Conservation (phyloP, 2,329 filamentous ascomycete genomes). For the Lachnellula hyalina region DNA sequence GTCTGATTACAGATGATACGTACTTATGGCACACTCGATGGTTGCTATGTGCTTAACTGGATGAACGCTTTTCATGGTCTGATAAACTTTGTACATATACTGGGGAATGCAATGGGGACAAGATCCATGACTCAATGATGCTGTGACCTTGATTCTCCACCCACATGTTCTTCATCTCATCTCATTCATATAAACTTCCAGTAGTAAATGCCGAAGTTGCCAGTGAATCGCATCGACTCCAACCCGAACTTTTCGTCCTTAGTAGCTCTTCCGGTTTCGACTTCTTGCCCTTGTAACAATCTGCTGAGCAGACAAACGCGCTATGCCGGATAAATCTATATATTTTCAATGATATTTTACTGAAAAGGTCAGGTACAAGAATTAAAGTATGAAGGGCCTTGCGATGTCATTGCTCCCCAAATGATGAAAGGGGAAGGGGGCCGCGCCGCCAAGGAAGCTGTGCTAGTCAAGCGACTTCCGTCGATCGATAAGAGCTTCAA, state of each 20-base stretch:
- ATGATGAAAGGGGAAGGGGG: not conserved
- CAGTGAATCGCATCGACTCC: too few species aligned
- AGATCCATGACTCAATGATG: not conserved
- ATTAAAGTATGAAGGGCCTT: too few species aligned
- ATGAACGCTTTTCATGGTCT: constrained; percentile 5
- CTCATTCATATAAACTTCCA: too few species aligned
- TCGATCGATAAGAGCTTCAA: constrained; percentile 25
- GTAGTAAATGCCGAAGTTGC: too few species aligned
- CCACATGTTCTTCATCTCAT: too few species aligned
- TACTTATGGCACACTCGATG: constrained; percentile 4
- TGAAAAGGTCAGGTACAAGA: too few species aligned
- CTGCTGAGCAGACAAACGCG: too few species aligned
- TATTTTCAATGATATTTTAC: too few species aligned
- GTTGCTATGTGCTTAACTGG: constrained; percentile 8
- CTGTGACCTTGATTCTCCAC: not conserved
- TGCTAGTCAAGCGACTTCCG: constrained; percentile 12
- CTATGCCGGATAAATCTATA: too few species aligned
- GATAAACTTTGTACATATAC: constrained; percentile 23
- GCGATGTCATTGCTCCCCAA: not conserved
- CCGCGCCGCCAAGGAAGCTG: not conserved
- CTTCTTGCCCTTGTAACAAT: too few species aligned
- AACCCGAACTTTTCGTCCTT: too few species aligned
- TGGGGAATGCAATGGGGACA: constrained; percentile 13
- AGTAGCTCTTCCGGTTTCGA: too few species aligned
- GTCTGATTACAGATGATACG: constrained; percentile 16